Percentiles rank a stretch among this genome's conserved stretches.
phyloP scores from a whole-genome alignment of 805 yeast species.

The Huiozyma naganishii region DNA sequence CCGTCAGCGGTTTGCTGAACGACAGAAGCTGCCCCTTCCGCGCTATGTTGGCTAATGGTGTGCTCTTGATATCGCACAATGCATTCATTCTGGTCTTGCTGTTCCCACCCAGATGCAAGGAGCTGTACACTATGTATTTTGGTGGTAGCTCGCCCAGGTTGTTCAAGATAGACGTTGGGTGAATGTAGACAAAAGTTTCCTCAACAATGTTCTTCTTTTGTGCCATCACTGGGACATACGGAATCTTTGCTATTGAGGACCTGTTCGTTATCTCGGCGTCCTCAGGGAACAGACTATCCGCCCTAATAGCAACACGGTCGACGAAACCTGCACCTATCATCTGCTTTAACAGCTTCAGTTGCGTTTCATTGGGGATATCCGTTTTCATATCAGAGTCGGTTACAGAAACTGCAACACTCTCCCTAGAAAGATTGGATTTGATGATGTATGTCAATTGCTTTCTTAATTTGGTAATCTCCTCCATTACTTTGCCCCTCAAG shows the following conservation, averaged over 20 bases:
- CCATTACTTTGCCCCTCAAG: slow-evolving; percentile 70
- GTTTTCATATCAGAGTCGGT: slow-evolving; percentile 38
- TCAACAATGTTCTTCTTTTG: slow-evolving; percentile 31
- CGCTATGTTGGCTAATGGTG: slow-evolving; percentile 69
- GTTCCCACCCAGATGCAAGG: slow-evolving; percentile 47
- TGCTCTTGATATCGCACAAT: slow-evolving; percentile 63
- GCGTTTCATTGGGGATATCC: slow-evolving; percentile 57
- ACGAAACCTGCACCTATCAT: slow-evolving; percentile 88
- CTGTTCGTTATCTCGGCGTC: slow-evolving; percentile 53
- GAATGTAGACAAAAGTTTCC: slow-evolving; percentile 58
- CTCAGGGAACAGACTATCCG: slow-evolving; percentile 52
- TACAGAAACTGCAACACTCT: slow-evolving; percentile 42
- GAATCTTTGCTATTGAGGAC: slow-evolving; percentile 46
- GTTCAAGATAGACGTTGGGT: slow-evolving; percentile 61
- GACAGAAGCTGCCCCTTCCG: slow-evolving; percentile 61
- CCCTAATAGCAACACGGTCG: slow-evolving; percentile 82
- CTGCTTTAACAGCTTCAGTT: slow-evolving; percentile 73
- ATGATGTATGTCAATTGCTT: slow-evolving; percentile 72
- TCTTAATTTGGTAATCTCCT: slow-evolving; percentile 73
- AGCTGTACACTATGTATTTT: slow-evolving; percentile 60
- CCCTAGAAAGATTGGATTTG: slow-evolving; percentile 49
- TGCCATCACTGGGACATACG: slow-evolving; percentile 48
- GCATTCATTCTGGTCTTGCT: slow-evolving; percentile 56
- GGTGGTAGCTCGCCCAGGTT: slow-evolving; percentile 65
- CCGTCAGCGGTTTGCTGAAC: slow-evolving; percentile 77